These are phyloP conservation scores for Crithidia sp. DNA, from an alignment of 208 protist species.

Conservation along the genomic window DNA sequence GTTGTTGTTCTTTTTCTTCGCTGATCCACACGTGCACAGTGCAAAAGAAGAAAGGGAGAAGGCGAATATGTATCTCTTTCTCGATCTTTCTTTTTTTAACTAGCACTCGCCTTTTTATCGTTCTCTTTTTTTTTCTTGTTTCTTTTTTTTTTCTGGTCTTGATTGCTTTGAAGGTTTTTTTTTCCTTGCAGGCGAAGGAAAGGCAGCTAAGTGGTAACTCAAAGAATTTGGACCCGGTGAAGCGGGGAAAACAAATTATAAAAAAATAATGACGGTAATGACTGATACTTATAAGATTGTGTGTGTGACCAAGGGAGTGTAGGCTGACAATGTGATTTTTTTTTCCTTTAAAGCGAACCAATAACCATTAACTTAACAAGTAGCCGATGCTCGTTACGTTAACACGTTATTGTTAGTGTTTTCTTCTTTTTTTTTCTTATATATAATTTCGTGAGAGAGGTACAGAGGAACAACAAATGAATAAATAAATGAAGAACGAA, in stretches of 20 bases:
- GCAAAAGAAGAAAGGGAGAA: too few species aligned
- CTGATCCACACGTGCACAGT: too few species aligned
- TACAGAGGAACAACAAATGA: background rate
- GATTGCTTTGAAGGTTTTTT: background rate
- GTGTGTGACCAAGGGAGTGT: slow-evolving; percentile 20
- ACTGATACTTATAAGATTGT: slow-evolving; percentile 19
- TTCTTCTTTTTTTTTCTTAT: slow-evolving; percentile 15
- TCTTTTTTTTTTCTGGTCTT: background rate
- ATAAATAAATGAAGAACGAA: slow-evolving; percentile 23
- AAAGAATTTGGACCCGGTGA: background rate
- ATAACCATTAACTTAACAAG: background rate
- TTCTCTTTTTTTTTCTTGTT: slow-evolving; percentile 9
- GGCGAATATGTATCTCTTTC: background rate
- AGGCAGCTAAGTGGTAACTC: slow-evolving; percentile 27
- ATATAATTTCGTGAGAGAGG: slow-evolving; percentile 2
- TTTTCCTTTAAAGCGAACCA: background rate
- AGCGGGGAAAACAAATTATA: background rate
- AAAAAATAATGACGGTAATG: slow-evolving; percentile 21
- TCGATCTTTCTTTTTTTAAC: slow-evolving; percentile 3
- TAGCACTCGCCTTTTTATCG: background rate
- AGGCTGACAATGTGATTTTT: too few species aligned
- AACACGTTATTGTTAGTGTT: too few species aligned
- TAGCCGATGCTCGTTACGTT: too few species aligned
- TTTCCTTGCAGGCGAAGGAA: background rate
- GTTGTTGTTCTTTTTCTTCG: too few species aligned